Base-by-base conservation (phyloP, 805 yeast genomes). In the Tetrapisispora pingtungensis region DNA sequence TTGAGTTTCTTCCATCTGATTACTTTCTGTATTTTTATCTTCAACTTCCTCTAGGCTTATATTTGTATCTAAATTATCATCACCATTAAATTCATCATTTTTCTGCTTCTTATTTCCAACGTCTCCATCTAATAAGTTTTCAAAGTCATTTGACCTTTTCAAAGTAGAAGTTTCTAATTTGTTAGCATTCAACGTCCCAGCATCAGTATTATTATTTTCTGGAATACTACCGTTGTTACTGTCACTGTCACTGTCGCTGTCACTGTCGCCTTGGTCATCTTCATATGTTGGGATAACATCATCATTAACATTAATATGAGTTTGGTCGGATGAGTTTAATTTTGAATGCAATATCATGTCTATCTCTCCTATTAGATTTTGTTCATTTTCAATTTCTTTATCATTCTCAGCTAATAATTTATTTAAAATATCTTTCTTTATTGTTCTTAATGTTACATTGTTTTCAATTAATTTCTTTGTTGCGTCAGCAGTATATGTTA, bases 251-350 rank as follows among this genome's bases (percentile, higher is more conserved):
- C 40, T 37, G 18, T 26, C 58, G 18, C 53, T 56, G 20, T 52
- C 56, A 35, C 52, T 55, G 37, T 54, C 54, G 10, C 46, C 49
- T 32, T 53, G 46, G 17, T 45, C 47, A 14, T 40, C 49, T 39
- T 59, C 65, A 43, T 62, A 61, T 4, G 62, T 57, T 3, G 66
- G 66, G 28, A 62, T 30, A 7, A 56, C 40, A 37, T 54, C 54
- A 15, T 53, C 57, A 17, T 24, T 14, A 2, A 13, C 13, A 26
- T 22, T 33, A 12, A n/a, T 24, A 19, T 28, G 19, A 12, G 5
- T 26, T n/a, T 8, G 19, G 1, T 47, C 33, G 14, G 45, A 42
- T 3, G 43, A 18, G 7, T 60, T 62, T 36, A 57, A 56, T 28
- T 55, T 61, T 4, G 64, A 52, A 4, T 41, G 45, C 14, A 58